Base-by-base conservation (phyloP, 352 stramenopile species). In the Globisporangium polare region DNA sequence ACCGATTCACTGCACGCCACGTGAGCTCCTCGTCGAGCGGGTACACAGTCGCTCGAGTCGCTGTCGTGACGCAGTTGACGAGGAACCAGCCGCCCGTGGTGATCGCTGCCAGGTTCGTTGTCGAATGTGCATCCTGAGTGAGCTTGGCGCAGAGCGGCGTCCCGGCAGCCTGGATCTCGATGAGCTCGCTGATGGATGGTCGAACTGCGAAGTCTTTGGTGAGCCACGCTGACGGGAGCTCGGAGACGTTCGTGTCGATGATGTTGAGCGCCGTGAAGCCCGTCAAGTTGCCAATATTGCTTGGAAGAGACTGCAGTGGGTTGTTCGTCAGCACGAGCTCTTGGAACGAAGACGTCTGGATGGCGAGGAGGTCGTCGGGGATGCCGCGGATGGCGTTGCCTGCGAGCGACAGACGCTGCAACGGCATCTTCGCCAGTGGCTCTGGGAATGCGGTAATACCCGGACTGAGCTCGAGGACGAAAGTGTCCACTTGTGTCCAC, bases 321-420 rank as follows among this genome's bases (percentile, higher is more conserved):
- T 65, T 65, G 27, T 41, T 7, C 12, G 15, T 12, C n/a, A 65
- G 52, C 26, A 54, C 17, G 27, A 65, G 50, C 13, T 39, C 17
- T 22, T 41, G 9, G 9, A 59, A 35, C 3, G 15, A 45, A 17
- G 39, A 45, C 39, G 17, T 2, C 33, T 43, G 52, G 13, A 27
- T 41, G 15, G 2, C 7, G 4, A 65, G 43, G 4, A 46, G 20
- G 4, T 56, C n/a, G 27, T 53, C 7, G 0, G 59, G 50, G 27
- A 59, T 54, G 39, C 31, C 46, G 4, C 15, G 20, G 5, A 65
- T 59, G 15, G 12, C 17, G 20, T 65, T 65, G 27, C 39, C 24
- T 59, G 50, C 41, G 18, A 65, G 59, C 29, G 59, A 65, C 26
- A 65, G 50, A 15, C 22, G 29, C 39, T 22, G n/a, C 26, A 59